Evolutionary conservation across 1,284 basidiomycete species (phyloP), one percentile per base, ranked within the genome.

Genomic region (Heterobasidion occidentale): DNA sequence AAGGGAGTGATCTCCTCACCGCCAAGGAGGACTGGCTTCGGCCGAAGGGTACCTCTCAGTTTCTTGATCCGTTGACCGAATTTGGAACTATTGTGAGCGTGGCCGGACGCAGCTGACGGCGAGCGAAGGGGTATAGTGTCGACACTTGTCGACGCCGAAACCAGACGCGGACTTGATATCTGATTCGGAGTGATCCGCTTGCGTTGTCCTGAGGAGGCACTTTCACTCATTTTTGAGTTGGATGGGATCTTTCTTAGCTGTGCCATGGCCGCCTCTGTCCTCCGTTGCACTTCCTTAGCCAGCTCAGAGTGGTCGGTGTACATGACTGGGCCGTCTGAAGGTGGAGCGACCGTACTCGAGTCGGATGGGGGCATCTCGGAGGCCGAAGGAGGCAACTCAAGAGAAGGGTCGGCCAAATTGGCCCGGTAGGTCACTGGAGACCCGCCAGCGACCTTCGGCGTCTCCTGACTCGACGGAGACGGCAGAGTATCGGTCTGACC

Each of bases 141-240:
- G 27, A 91, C 81, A 61, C 84, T 89, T 3, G 86, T 84, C 2
- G 90, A 84, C 0, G 86, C 80, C 34, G 86, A 88, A 4, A 92
- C 75, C 14, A 91, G 74, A 19, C 74, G 81, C 6, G 89, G 89
- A 34, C 77, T 82, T 4, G 87, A 89, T 58, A 92, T 92, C 67
- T 88, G 83, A 60, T 79, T 80, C 19, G 82, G 77, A 64, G 78
- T 81, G 61, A 92, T 80, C 51, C 80, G 80, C 68, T 80, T 87
- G 56, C 67, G 65, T 19, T 64, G 64, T 5, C 57, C 50, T 12
- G 45, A 12, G n/a, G 48, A 15, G 19, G 46, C 35, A 8, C 54
- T 59, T 9, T 80, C 77, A 9, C 71, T 60, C 51, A 80, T 68
- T 62, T 79, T 81, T 36, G 75, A 69, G 50, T 74, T 74, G 17